Conservation (phyloP, 2,329 filamentous ascomycete genomes). For the Talaromyces islandicus region DNA sequence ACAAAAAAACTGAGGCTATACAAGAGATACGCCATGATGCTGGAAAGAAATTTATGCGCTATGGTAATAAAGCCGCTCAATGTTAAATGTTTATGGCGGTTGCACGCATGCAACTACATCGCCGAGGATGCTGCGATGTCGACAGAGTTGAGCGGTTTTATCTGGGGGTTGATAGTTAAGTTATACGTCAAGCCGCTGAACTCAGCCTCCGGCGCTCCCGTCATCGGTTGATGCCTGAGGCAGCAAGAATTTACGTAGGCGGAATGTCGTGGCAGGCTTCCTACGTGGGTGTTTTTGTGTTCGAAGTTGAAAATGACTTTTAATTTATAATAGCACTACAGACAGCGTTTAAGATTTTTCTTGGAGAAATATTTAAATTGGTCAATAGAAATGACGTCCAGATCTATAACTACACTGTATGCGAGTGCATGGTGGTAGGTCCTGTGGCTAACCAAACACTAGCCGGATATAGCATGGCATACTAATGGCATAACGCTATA, state of each 20-base stretch:
- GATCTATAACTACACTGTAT: no score
- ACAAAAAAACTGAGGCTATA: conserved; percentile 69
- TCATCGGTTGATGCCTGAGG: background rate
- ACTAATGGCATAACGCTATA: background rate
- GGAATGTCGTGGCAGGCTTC: no score
- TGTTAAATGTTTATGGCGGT: background rate
- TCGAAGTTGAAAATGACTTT: no score
- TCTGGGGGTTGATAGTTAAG: background rate
- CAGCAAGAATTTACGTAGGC: background rate
- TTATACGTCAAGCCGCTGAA: background rate
- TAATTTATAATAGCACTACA: no score
- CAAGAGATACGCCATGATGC: conserved; percentile 69
- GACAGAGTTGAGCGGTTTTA: background rate
- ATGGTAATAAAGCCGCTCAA: background rate
- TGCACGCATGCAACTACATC: background rate
- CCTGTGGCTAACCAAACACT: background rate
- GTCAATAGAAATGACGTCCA: no score
- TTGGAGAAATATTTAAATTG: no score
- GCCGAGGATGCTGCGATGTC: background rate
- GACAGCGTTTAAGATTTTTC: no score
- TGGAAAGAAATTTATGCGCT: background rate
- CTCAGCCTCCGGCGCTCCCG: background rate
- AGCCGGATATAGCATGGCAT: background rate
- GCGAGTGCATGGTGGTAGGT: no score
- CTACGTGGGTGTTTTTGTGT: no score